A percentile compares a stretch with the other conserved stretches of the same genome.
Conservation (phyloP, 106 monocot genomes). For the Dendrobium officinale region DNA sequence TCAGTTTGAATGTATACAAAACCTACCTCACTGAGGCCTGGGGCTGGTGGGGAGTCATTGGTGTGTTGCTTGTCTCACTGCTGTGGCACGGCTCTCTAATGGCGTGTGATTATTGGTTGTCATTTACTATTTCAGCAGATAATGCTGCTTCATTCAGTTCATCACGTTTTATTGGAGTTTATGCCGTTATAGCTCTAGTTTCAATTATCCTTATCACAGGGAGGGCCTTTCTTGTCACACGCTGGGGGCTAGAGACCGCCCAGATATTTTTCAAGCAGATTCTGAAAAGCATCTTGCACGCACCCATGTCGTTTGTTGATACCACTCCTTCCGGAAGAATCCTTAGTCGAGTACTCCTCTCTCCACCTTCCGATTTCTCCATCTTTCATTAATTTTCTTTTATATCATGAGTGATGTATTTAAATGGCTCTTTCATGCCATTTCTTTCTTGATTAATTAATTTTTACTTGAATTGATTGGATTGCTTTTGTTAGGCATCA, state of each 20-base stretch:
- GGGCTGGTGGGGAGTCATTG: constrained; percentile 60
- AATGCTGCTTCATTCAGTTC: constrained; percentile 24
- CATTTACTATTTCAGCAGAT: constrained; percentile 43
- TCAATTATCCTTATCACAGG: constrained; percentile 18
- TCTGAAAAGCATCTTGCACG: constrained; percentile 31
- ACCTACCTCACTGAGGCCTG: constrained; percentile 55
- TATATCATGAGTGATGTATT: not conserved
- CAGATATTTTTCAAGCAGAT: constrained; percentile 45
- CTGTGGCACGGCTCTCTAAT: constrained; percentile 49
- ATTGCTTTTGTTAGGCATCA: constrained; percentile 45
- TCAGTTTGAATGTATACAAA: constrained; percentile 48
- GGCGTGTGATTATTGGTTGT: constrained; percentile 72
- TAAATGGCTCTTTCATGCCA: not conserved
- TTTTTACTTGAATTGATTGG: not conserved
- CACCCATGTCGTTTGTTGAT: constrained; percentile 59
- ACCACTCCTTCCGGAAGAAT: constrained; percentile 60
- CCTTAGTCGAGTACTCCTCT: constrained; percentile 36
- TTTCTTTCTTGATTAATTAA: not conserved
- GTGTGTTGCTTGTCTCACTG: constrained; percentile 21
- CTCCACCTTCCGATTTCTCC: not conserved
- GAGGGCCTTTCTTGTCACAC: constrained; percentile 21
- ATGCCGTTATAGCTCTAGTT: constrained; percentile 16
- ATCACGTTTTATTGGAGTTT: constrained; percentile 32
- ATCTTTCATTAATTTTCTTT: not conserved
- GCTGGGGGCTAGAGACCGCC: constrained; percentile 34